phyloP scores from a whole-genome alignment of 164 flowering plant species.

The Annona squamosa region DNA sequence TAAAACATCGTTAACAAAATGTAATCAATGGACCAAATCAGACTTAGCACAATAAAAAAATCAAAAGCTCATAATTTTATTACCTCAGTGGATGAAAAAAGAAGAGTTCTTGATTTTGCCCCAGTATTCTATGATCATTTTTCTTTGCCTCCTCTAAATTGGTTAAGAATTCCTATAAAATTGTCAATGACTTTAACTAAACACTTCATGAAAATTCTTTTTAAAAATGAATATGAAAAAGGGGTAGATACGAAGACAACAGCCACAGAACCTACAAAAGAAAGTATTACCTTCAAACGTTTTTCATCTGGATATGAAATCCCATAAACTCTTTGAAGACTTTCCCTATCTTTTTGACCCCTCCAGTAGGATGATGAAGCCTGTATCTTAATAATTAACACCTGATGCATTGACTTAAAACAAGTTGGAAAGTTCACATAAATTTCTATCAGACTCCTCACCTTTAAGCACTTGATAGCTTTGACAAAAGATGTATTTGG shows the following conservation, averaged over 20 bases:
- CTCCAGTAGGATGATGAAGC: slow-evolving; percentile 99
- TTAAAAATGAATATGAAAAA: background rate
- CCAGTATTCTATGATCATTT: slow-evolving; percentile 80
- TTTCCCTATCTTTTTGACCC: slow-evolving; percentile 85
- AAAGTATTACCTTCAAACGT: slow-evolving; percentile 54
- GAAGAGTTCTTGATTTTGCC: slow-evolving; percentile 92
- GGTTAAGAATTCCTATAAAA: slow-evolving; percentile 58
- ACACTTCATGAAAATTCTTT: too few relatives aligned
- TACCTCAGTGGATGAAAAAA: slow-evolving; percentile 92
- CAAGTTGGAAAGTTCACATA: background rate
- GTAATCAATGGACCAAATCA: slow-evolving; percentile 1
- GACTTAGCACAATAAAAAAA: background rate
- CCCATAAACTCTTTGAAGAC: slow-evolving; percentile 95
- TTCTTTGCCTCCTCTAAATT: slow-evolving; percentile 87
- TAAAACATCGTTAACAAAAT: slow-evolving; percentile 26
- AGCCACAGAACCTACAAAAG: background rate
- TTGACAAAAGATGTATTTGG: slow-evolving; percentile 97
- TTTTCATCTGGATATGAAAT: slow-evolving; percentile 90
- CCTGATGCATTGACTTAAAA: background rate
- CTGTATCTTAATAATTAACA: slow-evolving; percentile 27
- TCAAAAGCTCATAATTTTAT: background rate
- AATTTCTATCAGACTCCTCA: slow-evolving; percentile 14
- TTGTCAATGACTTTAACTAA: background rate
- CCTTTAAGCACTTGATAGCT: slow-evolving; percentile 87
- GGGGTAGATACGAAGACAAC: background rate